A percentile compares a stretch with the other conserved stretches of the same genome.
Conservation (phyloP, 371 early-diverging fungal genomes). For the Lichtheimia hyalospora region DNA sequence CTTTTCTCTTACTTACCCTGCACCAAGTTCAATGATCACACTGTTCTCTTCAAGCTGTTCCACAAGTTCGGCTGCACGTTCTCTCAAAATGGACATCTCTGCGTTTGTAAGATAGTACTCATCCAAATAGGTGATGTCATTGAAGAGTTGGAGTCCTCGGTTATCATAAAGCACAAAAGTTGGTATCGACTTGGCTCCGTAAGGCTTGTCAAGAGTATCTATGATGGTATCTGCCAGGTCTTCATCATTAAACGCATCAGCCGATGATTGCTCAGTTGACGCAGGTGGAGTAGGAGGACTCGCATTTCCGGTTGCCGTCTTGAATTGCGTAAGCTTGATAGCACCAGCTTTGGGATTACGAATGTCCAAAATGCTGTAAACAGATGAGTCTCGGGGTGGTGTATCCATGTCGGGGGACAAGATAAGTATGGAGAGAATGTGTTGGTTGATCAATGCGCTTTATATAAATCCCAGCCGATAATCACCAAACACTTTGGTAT, state of each 20-base stretch:
- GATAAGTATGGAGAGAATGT: background rate
- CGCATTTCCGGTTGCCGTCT: background rate
- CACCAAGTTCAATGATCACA: constrained; percentile 81
- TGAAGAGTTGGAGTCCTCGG: constrained; percentile 81
- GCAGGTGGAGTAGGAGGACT: constrained; percentile 32
- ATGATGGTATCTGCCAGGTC: constrained; percentile 52
- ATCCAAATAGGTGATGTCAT: constrained; percentile 81
- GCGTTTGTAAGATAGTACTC: constrained; percentile 88
- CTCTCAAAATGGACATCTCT: constrained; percentile 75
- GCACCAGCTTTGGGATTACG: constrained; percentile 2
- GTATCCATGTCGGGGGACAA: constrained; percentile 12
- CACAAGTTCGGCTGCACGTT: constrained; percentile 63
- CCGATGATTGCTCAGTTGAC: constrained; percentile 22
- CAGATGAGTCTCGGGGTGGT: background rate
- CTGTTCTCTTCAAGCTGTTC: constrained; percentile 66
- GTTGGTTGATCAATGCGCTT: background rate
- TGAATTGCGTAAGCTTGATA: constrained; percentile 5
- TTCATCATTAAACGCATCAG: constrained; percentile 40
- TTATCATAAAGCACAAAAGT: constrained; percentile 84
- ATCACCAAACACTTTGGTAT: background rate
- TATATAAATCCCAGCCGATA: background rate
- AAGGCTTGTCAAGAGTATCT: constrained; percentile 34
- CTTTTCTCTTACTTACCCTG: constrained; percentile 59
- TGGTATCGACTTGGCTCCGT: constrained; percentile 56
- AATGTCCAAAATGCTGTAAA: constrained; percentile 41